These are phyloP conservation scores for Sanghuangporus weigelae DNA, from an alignment of 1,284 basidiomycete species.

Conservation along the genomic window DNA sequence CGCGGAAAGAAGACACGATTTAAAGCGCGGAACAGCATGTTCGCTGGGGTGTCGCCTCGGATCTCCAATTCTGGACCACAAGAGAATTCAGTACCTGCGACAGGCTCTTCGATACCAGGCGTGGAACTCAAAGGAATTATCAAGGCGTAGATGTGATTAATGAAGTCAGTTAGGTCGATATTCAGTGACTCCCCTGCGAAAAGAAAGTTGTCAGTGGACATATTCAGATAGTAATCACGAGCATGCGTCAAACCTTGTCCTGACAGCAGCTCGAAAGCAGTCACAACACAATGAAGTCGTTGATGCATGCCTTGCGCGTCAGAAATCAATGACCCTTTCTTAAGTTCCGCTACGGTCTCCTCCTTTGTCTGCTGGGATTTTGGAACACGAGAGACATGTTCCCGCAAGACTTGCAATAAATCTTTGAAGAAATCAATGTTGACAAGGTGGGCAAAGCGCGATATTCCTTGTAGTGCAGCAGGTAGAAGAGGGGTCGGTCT, in stretches of 20 bases:
- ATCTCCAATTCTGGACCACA: slow-evolving; percentile 23
- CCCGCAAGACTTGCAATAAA: slow-evolving; percentile 82
- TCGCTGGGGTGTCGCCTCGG: slow-evolving; percentile 39
- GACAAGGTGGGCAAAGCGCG: slow-evolving; percentile 92
- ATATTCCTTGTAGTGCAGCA: slow-evolving; percentile 87
- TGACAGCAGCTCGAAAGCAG: slow-evolving; percentile 92
- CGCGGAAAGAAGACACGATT: slow-evolving; percentile 72
- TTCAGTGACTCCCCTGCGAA: slow-evolving; percentile 86
- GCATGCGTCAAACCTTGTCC: slow-evolving; percentile 72
- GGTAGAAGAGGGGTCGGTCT: slow-evolving; percentile 80
- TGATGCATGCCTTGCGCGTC: slow-evolving; percentile 44
- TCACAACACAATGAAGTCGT: slow-evolving; percentile 84
- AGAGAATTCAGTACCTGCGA: slow-evolving; percentile 20
- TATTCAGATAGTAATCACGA: not conserved
- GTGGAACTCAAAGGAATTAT: slow-evolving; percentile 56
- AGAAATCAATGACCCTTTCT: slow-evolving; percentile 29
- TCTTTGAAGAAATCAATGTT: slow-evolving; percentile 99
- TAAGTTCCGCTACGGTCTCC: slow-evolving; percentile 33
- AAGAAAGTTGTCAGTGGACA: not conserved
- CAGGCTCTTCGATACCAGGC: slow-evolving; percentile 41
- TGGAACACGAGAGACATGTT: slow-evolving; percentile 56
- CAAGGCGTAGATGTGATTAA: slow-evolving; percentile 70
- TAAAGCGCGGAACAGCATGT: slow-evolving; percentile 85
- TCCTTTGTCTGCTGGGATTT: slow-evolving; percentile 26
- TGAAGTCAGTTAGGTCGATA: slow-evolving; percentile 90